Percentiles rank a stretch among this genome's conserved stretches.
Conservation (phyloP, 2,329 filamentous ascomycete genomes). For the Sporothrix mexicana region DNA sequence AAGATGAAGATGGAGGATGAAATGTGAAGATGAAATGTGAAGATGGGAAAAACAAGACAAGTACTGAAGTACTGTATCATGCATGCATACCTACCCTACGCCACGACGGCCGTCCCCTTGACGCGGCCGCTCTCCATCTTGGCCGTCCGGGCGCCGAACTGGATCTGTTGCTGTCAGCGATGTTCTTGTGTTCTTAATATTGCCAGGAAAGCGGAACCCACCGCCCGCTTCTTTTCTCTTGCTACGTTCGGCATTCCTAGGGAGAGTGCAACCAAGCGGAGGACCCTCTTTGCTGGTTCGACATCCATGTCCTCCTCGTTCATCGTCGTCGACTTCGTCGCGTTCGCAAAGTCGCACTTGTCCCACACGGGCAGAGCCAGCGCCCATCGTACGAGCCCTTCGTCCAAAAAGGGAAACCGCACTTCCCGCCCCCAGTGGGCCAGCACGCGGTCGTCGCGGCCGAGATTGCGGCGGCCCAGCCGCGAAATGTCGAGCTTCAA, state of each 20-base stretch:
- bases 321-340: conserved; percentile 40
- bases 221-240: conserved; percentile 89
- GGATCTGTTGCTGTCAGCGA: conserved; percentile 60
- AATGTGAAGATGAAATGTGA: too few relatives aligned
- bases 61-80: too few relatives aligned
- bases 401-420: conserved; percentile 89
- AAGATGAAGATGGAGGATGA: too few relatives aligned
- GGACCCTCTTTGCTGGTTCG: conserved; percentile 79
- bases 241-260: conserved; percentile 75
- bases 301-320: conserved; percentile 46
- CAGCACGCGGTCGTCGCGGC: conserved; percentile 89
- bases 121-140: conserved; percentile 76
- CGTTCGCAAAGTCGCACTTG: conserved; percentile 84
- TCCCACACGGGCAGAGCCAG: conserved; percentile 75
- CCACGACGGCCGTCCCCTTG: conserved; percentile 70
- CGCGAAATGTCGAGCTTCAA: conserved; percentile 83
- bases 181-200: background rate
- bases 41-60: too few relatives aligned
- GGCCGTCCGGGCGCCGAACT: conserved; percentile 81
- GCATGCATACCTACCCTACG: conserved; percentile 38
- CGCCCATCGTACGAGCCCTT: conserved; percentile 81
- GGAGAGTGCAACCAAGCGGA: conserved; percentile 76
- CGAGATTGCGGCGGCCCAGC: conserved; percentile 91
- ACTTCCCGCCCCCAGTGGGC: conserved; percentile 88
- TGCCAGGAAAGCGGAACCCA: conserved; percentile 50